Evolutionary conservation across 257 asterid genomes (phyloP), one percentile per base, ranked within the genome.

Genomic region (Primulina eburnea): DNA sequence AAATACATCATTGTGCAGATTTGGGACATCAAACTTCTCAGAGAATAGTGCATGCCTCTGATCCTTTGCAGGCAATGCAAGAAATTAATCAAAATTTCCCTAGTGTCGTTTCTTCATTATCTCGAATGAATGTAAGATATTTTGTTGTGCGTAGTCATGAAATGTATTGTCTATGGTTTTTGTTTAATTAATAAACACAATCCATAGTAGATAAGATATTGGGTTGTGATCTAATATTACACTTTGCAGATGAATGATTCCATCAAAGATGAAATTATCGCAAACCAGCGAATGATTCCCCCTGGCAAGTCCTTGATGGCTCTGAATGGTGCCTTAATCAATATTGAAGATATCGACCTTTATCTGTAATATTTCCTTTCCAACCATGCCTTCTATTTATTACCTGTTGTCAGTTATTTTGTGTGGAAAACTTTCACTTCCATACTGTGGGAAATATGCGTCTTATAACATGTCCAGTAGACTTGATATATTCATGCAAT

Each of bases 261-360:
- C 77, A 86, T 94, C 71, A 94, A 94, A 78, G 97, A 90, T 77
- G 99, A 94, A 86, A 94, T 94, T 70, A 82, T 85, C 58, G 79
- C 84, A 53, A 94, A 94, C 78, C 99, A 94, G 89, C 86, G 96
- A 73, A 91, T 91, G 99, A 84, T 94, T 69, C 97, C 99, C 26
- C 95, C 99, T 60, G 99, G 99, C 61, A 94, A 91, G 90, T 91
- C 99, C 73, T 80, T 94, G 76, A 83, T 94, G 96, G 97, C 97
- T 73, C 77, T 94, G 80, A 94, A 94, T 82, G 99, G 99, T 57
- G 99, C 99, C 85, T 89, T 94, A 62, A 28, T 94, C 92, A 88
- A 88, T 80, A 83, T 86, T 75, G 99, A 91, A 78, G 99, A 94
- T 78, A 81, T 89, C 80, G 99, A 94, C 84, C 96, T 94, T 76